Percentiles rank a stretch among this genome's conserved stretches.
Evolutionary conservation across 2,329 filamentous ascomycete genomes (phyloP).

Genomic region (Aspergillus flavus): DNA sequence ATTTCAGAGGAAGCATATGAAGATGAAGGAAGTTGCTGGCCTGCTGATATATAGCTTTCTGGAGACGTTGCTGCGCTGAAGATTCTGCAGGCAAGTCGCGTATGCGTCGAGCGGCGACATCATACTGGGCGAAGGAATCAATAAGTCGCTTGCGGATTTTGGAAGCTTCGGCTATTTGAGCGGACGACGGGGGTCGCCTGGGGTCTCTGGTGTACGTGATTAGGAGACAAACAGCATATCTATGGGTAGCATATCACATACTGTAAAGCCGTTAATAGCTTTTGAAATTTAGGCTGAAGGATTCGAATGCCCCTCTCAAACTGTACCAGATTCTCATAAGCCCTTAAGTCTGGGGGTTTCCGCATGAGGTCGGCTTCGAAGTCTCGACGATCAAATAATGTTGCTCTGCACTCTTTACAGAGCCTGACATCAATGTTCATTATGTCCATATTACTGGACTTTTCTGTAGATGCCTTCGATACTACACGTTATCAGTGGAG

Average conservation of each 20-base stretch:
- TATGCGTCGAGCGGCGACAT: slow-evolving; percentile 76
- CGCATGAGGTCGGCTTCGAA: slow-evolving; percentile 70
- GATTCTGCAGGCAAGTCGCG: slow-evolving; percentile 75
- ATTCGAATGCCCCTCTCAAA: slow-evolving; percentile 85
- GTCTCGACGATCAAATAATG: slow-evolving; percentile 72
- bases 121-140: slow-evolving; percentile 87
- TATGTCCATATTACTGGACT: slow-evolving; percentile 49
- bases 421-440: slow-evolving; percentile 82
- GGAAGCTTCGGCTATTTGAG: slow-evolving; percentile 80
- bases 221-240: not conserved
- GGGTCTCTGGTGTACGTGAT: slow-evolving; percentile 53
- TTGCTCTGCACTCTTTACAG: slow-evolving; percentile 83
- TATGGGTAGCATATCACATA: slow-evolving; percentile 30
- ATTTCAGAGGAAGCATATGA: slow-evolving; percentile 86
- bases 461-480: slow-evolving; percentile 45
- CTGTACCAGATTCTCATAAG: slow-evolving; percentile 81
- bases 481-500: slow-evolving; percentile 33
- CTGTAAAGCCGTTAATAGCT: slow-evolving; percentile 72
- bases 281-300: slow-evolving; percentile 82
- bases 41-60: slow-evolving; percentile 79
- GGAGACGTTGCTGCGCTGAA: slow-evolving; percentile 71
- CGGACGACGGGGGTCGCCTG: slow-evolving; percentile 63
- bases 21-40: slow-evolving; percentile 82
- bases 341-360: slow-evolving; percentile 73
- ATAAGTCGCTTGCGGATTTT: slow-evolving; percentile 88